Conservation (phyloP, 2,329 filamentous ascomycete genomes). For the Zymoseptoria tritici region DNA sequence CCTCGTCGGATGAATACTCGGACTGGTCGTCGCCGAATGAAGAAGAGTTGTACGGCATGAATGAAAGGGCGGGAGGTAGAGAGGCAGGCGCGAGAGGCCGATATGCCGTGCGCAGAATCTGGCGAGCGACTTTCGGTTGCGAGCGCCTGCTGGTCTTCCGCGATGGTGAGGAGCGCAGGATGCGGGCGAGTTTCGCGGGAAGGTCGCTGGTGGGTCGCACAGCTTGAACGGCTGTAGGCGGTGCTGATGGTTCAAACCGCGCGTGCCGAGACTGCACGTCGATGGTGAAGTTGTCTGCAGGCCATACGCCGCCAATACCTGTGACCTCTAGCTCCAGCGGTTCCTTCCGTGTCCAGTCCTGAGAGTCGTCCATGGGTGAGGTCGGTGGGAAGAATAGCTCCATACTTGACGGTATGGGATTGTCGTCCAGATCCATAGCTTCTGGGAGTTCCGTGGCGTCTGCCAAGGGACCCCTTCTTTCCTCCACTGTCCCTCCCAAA, state of each 20-base stretch:
- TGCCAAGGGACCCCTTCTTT: constrained; percentile 28
- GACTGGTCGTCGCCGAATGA: constrained; percentile 30
- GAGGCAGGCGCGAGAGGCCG: constrained; percentile 47
- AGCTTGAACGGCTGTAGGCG: background rate
- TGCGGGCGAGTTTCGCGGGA: constrained; percentile 27
- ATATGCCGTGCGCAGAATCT: constrained; percentile 61
- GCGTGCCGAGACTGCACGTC: constrained; percentile 37
- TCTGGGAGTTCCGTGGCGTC: constrained; percentile 24
- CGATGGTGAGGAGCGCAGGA: constrained; percentile 16
- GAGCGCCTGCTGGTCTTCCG: background rate
- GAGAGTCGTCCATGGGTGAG: constrained; percentile 18
- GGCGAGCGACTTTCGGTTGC: constrained; percentile 34
- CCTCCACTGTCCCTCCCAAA: constrained; percentile 9
- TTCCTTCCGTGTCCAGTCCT: constrained; percentile 9
- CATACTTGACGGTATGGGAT: constrained; percentile 28
- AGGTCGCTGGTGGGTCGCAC: background rate
- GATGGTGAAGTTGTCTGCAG: constrained; percentile 48
- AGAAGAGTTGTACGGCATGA: constrained; percentile 31
- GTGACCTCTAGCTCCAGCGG: constrained; percentile 40
- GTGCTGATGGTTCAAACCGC: constrained; percentile 5
- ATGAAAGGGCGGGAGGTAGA: constrained; percentile 39
- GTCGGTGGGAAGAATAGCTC: constrained; percentile 33
- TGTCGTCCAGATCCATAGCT: constrained; percentile 31
- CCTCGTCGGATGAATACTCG: constrained; percentile 32
- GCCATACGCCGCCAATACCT: constrained; percentile 54